Conservation (phyloP, 139 green algal species). For the Tetratostichococcus sp. region DNA sequence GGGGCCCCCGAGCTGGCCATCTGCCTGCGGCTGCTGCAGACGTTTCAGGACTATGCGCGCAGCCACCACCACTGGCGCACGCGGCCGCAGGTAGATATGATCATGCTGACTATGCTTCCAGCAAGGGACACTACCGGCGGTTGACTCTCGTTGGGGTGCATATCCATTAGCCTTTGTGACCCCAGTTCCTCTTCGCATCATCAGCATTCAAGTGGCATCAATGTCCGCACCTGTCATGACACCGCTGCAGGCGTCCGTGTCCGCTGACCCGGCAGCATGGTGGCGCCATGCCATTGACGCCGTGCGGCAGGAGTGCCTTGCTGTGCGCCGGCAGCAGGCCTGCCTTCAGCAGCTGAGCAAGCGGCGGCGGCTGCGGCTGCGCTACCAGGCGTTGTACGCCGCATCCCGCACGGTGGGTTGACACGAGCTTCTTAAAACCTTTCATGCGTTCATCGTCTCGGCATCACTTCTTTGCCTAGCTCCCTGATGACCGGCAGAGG, state of each 20-base stretch:
- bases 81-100: conserved; percentile 36
- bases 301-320: conserved; percentile 6
- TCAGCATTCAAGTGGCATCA: no score
- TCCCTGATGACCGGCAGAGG: no score
- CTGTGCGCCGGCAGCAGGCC: conserved; percentile 18
- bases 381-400: conserved; percentile 38
- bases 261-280: conserved; percentile 26
- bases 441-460: no score
- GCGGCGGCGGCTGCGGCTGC: conserved; percentile 14
- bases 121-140: no score
- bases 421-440: no score
- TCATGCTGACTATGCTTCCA: no score
- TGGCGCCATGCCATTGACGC: conserved; percentile 43
- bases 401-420: neutral
- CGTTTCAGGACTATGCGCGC: conserved; percentile 28
- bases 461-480: no score
- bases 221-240: neutral
- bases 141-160: no score
- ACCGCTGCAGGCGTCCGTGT: conserved; percentile 24
- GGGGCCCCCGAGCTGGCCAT: conserved; percentile 29
- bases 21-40: conserved; percentile 32
- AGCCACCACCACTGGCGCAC: conserved; percentile 31
- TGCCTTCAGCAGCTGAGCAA: conserved; percentile 12
- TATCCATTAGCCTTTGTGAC: no score
- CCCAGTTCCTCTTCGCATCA: no score